Percentiles rank a stretch among this genome's conserved stretches.
These are phyloP conservation scores for Ganoderma meredithae DNA, from an alignment of 1,284 basidiomycete genomes.

Conservation along the genomic window DNA sequence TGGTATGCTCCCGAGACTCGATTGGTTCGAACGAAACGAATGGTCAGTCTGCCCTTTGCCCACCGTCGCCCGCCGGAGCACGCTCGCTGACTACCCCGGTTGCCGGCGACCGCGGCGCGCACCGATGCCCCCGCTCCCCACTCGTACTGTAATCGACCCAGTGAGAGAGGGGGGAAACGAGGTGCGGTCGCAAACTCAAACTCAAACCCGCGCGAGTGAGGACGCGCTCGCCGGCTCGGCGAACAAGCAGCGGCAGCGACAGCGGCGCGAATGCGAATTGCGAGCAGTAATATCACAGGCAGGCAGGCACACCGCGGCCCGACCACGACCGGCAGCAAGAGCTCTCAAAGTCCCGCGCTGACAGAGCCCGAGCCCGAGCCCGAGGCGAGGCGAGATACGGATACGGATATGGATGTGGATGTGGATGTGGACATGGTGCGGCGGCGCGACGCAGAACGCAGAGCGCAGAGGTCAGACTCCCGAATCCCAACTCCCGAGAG, in stretches of 20 bases:
- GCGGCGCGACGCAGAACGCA: too few relatives aligned
- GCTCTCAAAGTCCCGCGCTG: conserved; percentile 4
- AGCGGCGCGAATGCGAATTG: neutral
- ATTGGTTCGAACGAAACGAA: too few relatives aligned
- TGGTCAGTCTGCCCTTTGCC: conserved; percentile 12
- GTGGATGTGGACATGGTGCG: neutral
- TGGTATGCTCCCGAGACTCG: neutral
- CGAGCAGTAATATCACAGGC: conserved; percentile 1
- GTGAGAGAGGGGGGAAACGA: neutral
- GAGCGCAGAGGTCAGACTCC: too few relatives aligned
- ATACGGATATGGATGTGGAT: neutral
- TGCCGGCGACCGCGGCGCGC: conserved; percentile 1
- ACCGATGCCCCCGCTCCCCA: neutral
- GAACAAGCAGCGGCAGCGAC: conserved; percentile 1
- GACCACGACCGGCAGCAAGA: neutral
- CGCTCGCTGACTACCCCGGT: conserved; percentile 15
- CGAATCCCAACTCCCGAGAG: too few relatives aligned
- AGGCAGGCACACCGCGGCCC: conserved; percentile 1
- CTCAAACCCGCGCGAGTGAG: neutral
- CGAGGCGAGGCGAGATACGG: neutral
- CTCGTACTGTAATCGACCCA: neutral
- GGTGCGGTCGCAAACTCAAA: neutral
- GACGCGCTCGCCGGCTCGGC: neutral
- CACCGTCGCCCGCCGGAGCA: conserved; percentile 13
- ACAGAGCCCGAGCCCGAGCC: neutral